phyloP scores from a whole-genome alignment of 768 basidiomycete species.

The Suillus plorans region DNA sequence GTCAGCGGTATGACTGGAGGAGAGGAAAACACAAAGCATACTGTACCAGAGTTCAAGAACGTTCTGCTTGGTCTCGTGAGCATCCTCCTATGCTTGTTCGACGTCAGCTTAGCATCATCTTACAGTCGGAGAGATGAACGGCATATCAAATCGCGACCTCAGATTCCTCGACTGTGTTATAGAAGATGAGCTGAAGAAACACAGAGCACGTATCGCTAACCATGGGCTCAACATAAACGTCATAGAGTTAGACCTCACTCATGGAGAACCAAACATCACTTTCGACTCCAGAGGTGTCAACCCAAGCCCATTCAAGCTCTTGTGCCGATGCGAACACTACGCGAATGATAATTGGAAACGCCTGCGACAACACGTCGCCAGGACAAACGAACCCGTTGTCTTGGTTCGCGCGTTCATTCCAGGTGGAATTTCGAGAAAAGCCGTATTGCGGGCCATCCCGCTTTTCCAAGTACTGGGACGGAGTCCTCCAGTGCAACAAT shows the following conservation, averaged over 20 bases:
- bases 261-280: conserved; percentile 8
- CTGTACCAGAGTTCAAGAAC: conserved; percentile 20
- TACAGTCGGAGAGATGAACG: conserved; percentile 24
- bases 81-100: neutral
- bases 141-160: conserved; percentile 24
- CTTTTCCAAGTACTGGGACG: conserved; percentile 16
- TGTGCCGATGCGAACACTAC: conserved; percentile 24
- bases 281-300: conserved; percentile 23
- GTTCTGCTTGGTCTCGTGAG: conserved; percentile 20
- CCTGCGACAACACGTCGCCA: conserved; percentile 17
- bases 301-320: conserved; percentile 24
- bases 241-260: conserved; percentile 25
- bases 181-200: conserved; percentile 25
- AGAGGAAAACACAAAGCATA: conserved; percentile 29
- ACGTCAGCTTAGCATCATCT: neutral
- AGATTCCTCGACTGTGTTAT: conserved; percentile 27
- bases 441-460: conserved; percentile 27
- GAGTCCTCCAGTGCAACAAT: neutral
- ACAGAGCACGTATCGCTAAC: conserved; percentile 9
- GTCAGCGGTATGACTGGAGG: conserved; percentile 28
- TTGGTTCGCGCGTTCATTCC: conserved; percentile 29
- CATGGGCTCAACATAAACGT: conserved; percentile 21
- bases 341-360: conserved; percentile 25
- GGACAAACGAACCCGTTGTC: conserved; percentile 15
- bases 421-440: conserved; percentile 26